These are phyloP conservation scores for Avena sativa DNA, from an alignment of 176 grass and related monocot genomes.

Conservation along the genomic window DNA sequence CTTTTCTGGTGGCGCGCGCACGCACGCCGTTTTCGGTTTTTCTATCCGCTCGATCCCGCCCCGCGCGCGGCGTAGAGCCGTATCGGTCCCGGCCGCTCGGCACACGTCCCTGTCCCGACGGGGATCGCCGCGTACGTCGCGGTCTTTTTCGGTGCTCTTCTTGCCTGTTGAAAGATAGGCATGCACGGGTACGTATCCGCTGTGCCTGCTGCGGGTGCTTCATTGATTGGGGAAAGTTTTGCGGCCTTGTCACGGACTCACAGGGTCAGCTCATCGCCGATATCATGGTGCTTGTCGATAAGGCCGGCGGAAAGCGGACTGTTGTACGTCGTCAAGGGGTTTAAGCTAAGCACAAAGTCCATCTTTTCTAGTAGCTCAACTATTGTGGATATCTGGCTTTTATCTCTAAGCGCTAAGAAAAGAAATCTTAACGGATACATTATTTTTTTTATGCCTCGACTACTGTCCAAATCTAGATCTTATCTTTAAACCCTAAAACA, in stretches of 20 bases:
- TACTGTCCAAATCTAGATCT: neutral
- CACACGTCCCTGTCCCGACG: conserved; percentile 19
- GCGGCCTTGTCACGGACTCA: conserved; percentile 8
- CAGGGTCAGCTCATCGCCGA: neutral
- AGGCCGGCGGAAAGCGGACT: neutral
- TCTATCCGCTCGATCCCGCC: no score
- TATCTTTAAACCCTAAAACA: neutral
- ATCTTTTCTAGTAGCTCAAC: neutral
- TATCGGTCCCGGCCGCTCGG: neutral
- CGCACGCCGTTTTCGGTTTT: neutral
- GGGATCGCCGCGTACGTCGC: conserved; percentile 5
- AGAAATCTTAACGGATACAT: neutral
- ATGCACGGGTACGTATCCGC: neutral
- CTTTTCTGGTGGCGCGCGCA: neutral
- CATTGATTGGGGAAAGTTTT: conserved; percentile 7
- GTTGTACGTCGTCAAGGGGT: neutral
- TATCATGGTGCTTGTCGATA: neutral
- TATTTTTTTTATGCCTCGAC: neutral
- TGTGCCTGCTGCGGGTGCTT: neutral
- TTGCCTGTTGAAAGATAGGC: neutral
- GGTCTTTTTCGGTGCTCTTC: neutral
- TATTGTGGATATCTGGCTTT: neutral
- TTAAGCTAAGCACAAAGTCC: neutral
- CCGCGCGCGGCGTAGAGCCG: neutral
- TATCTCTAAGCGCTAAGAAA: neutral